Percentiles rank a stretch among this genome's conserved stretches.
Evolutionary conservation across 257 asterid species (phyloP).

Genomic region (Osmanthus fragrans): DNA sequence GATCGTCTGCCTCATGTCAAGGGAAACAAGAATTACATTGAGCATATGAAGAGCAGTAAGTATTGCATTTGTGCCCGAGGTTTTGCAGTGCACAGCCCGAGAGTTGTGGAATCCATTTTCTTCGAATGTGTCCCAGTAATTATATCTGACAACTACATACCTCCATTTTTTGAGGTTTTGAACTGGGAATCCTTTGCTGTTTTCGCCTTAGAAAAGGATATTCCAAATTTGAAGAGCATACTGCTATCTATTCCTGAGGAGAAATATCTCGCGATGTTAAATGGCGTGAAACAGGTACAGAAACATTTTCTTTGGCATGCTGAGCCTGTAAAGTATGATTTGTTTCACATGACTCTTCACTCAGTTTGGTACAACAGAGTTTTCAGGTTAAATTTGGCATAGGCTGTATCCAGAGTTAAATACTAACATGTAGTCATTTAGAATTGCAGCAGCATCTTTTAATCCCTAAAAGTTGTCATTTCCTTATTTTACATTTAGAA

Average conservation of each 20-base stretch:
- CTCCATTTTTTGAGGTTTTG: conserved; percentile 46
- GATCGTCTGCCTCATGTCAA: conserved; percentile 31
- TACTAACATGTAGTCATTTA: not conserved
- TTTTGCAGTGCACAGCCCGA: conserved; percentile 42
- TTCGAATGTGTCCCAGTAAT: conserved; percentile 46
- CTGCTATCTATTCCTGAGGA: conserved; percentile 36
- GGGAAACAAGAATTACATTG: conserved; percentile 33
- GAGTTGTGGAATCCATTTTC: conserved; percentile 45
- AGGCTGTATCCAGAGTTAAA: conserved; percentile 1
- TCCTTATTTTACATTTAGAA: no score
- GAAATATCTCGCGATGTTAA: conserved; percentile 37
- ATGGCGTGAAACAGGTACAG: conserved; percentile 40
- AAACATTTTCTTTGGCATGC: conserved; percentile 46
- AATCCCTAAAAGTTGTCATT: not conserved
- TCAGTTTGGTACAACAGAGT: conserved; percentile 51
- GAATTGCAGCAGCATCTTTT: not conserved
- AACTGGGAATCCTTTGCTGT: conserved; percentile 50
- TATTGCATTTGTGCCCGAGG: conserved; percentile 52
- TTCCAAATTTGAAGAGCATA: conserved; percentile 43
- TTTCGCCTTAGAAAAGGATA: conserved; percentile 39
- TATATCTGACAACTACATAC: conserved; percentile 45
- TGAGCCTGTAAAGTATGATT: conserved; percentile 44
- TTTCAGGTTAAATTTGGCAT: conserved; percentile 22
- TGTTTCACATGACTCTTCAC: conserved; percentile 51
- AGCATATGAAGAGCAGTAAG: conserved; percentile 45